Evolutionary conservation across 2,329 filamentous ascomycete genomes (phyloP).

Genomic region (Albophoma yamanashiensis): DNA sequence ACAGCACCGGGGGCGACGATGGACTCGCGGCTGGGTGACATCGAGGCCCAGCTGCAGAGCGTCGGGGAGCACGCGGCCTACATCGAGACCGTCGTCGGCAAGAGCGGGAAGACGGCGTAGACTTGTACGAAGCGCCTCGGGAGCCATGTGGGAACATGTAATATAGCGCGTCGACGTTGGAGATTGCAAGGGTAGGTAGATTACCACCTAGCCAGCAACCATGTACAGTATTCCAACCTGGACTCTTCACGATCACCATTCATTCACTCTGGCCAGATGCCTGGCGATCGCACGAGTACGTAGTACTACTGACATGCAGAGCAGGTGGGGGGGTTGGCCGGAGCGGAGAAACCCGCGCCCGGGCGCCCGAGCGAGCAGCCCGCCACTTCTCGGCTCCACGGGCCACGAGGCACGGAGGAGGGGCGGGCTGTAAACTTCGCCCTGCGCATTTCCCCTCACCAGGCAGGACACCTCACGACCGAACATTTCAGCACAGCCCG

Average conservation of each 20-base stretch:
- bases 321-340: no score
- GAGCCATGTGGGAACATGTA: neutral
- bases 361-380: neutral
- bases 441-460: slow-evolving; percentile 23
- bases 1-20: neutral
- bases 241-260: no score
- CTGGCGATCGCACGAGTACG: no score
- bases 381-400: neutral
- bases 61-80: slow-evolving; percentile 5
- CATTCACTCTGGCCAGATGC: no score
- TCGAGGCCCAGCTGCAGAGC: slow-evolving; percentile 9
- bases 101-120: slow-evolving; percentile 5
- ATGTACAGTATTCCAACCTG: neutral
- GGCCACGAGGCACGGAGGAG: neutral
- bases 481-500: slow-evolving; percentile 34
- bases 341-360: neutral
- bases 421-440: slow-evolving; percentile 9
- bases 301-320: no score
- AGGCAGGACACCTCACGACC: slow-evolving; percentile 23
- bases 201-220: neutral
- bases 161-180: neutral
- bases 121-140: neutral
- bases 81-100: slow-evolving; percentile 13
- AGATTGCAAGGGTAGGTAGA: neutral
- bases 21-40: slow-evolving; percentile 3